Base-by-base conservation (phyloP, 805 yeast genomes). In the Metschnikowia drakensbergensis region DNA sequence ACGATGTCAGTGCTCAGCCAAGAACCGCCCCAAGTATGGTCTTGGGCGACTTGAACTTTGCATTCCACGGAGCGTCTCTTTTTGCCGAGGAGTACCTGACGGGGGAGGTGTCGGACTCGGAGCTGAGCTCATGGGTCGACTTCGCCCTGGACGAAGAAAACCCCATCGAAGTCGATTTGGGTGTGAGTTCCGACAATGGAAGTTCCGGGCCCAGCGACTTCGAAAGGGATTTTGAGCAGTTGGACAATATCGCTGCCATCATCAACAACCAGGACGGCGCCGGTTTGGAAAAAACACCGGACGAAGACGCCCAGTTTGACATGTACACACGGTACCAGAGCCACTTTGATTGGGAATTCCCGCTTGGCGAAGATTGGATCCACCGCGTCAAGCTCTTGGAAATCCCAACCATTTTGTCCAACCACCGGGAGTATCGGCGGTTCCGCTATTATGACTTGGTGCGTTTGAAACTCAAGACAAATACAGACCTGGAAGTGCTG, bases 401-500 rank as follows among this genome's bases (percentile, higher is more conserved):
- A 6, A 32, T 31, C 35, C 45, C 47, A 2, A 25, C 32, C 7
- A 22, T 51, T 22, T 26, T 36, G 13, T 39, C 47, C 29, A 33
- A 35, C 17, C 44, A 43, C 40, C 47, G 43, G 5, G 52, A 52
- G 26, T 52, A 48, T 28, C 51, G 54, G 17, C 48, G 51, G 25
- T 51, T 48, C 42, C 47, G 54, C n/a, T 42, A 48, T 38, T 51
- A 51, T 32, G 54, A 51, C 39, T 41, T 51, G 37, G 45, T 51
- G 29, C 49, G 54, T 8, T n/a, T 30, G 17, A 35, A 29, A 13
- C 28, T 43, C 27, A 26, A 34, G 25, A 42, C 25, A 26, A 42
- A 42, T 9, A 37, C 25, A 13, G 32, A 42, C 17, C 38, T 34
- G 17, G 45, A 42, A 13, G 31, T 42, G 5, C 45, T 17, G 27